Conservation (phyloP, 768 basidiomycete genomes). For the Mycena leptocephala region DNA sequence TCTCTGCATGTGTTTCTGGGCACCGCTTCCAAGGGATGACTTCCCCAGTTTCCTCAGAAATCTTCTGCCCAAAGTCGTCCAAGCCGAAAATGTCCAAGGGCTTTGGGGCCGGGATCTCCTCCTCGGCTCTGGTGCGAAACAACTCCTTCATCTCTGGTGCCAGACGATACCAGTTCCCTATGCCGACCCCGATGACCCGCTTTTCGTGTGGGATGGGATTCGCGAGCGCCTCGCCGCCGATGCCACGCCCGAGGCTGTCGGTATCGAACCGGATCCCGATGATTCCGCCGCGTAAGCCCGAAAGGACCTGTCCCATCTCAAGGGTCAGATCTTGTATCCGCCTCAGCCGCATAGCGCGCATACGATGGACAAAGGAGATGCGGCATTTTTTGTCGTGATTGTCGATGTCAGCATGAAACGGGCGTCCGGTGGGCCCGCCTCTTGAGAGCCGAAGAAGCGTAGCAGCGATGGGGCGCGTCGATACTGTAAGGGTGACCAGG, state of each 20-base stretch:
- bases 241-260: slow-evolving; percentile 49
- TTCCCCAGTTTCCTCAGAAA: not conserved
- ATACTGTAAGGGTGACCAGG: slow-evolving; percentile 55
- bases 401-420: slow-evolving; percentile 52
- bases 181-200: slow-evolving; percentile 51
- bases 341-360: slow-evolving; percentile 52
- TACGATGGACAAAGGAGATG: slow-evolving; percentile 47
- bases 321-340: slow-evolving; percentile 50
- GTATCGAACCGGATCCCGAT: slow-evolving; percentile 53
- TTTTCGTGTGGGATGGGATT: slow-evolving; percentile 48
- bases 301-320: slow-evolving; percentile 48
- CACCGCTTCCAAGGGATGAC: slow-evolving; percentile 9
- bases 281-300: slow-evolving; percentile 56
- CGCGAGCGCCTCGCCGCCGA: slow-evolving; percentile 56
- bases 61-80: slow-evolving; percentile 18
- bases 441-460: slow-evolving; percentile 52
- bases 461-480: slow-evolving; percentile 59
- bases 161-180: slow-evolving; percentile 35
- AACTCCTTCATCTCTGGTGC: slow-evolving; percentile 9
- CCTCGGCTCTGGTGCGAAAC: not conserved
- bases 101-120: not conserved
- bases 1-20: not conserved
- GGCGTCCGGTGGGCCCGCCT: slow-evolving; percentile 49
- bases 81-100: slow-evolving; percentile 3
- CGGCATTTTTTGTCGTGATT: slow-evolving; percentile 53